Evolutionary conservation across 257 asterid genomes (phyloP), one percentile per base, ranked within the genome.

Genomic region (Oldenlandia corymbosa): DNA sequence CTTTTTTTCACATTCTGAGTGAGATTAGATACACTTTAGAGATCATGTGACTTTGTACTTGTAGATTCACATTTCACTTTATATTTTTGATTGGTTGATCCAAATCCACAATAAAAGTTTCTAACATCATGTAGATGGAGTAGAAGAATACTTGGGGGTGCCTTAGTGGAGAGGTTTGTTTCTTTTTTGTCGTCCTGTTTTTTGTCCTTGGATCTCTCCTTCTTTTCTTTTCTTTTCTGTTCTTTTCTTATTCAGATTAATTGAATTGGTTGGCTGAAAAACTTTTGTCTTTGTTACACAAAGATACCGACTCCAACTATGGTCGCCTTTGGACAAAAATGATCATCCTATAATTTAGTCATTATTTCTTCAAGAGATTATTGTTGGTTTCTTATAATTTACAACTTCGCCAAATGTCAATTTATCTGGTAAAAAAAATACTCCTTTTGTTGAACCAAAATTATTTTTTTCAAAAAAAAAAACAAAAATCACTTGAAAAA

Each of bases 271-370:
- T 39, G 67, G 53, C 55, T 32, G 46, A 47, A 68, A 59, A n/a
- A 56, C 50, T 49, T 70, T 64, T 63, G 76, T 65, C 73, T 71
- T 67, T 68, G 69, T 51, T 53, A 59, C 63, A 61, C 78, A 67
- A 74, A 72, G 46, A 55, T 73, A 79, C 79, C 87, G 59, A 85
- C 86, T 79, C 87, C 93, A 82, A 80, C 84, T 68, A 65, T 72
- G 61, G 18, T 68, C 65, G 56, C 85, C 60, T 76, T 78, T 79
- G 71, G 84, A 83, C 82, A 66, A 70, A 50, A n/a, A n/a, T n/a
- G n/a, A 32, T 28, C 67, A 78, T 37, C 50, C 47, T 74, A 75
- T 53, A 72, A 37, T 62, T 73, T 76, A 46, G 71, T 74, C 41
- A 34, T 34, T 34, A 9, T 34, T 34, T 34, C 39, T 3, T 34